A percentile compares a stretch with the other conserved stretches of the same genome.
phyloP scores from a whole-genome alignment of 495 filamentous ascomycete genomes.

The Penicillium longicatenatum region DNA sequence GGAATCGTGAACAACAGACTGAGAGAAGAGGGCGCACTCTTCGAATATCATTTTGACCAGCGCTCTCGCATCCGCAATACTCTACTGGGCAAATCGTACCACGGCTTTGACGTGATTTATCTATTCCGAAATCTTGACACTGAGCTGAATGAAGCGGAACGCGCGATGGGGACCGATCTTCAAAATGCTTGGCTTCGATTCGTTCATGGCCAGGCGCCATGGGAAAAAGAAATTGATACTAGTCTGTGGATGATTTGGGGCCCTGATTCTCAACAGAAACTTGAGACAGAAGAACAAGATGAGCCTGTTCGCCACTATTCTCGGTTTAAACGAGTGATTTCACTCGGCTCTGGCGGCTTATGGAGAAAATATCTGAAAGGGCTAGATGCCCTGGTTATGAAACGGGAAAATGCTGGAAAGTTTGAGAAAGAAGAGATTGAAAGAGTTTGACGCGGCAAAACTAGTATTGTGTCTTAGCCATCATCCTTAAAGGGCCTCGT shows the following conservation, averaged over 20 bases:
- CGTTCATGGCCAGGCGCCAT: constrained; percentile 8
- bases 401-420: constrained; percentile 8
- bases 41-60: constrained; percentile 23
- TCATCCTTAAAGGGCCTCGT: neutral
- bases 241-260: constrained; percentile 17
- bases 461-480: no score
- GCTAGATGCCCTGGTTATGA: constrained; percentile 14
- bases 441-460: no score
- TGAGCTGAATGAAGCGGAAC: constrained; percentile 9
- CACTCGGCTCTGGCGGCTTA: constrained; percentile 5
- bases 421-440: neutral
- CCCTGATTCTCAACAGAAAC: constrained; percentile 1
- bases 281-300: constrained; percentile 16
- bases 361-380: constrained; percentile 13
- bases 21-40: constrained; percentile 1
- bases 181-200: constrained; percentile 14
- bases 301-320: constrained; percentile 10
- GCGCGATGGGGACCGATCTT: constrained; percentile 2
- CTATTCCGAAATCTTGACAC: constrained; percentile 13
- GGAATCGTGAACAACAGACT: constrained; percentile 13
- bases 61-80: constrained; percentile 11
- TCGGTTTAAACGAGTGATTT: constrained; percentile 7
- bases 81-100: constrained; percentile 9
- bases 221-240: constrained; percentile 1
- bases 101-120: constrained; percentile 16